These are phyloP conservation scores for Halophytophthora batemanensis DNA, from an alignment of 352 stramenopile species.

Conservation along the genomic window DNA sequence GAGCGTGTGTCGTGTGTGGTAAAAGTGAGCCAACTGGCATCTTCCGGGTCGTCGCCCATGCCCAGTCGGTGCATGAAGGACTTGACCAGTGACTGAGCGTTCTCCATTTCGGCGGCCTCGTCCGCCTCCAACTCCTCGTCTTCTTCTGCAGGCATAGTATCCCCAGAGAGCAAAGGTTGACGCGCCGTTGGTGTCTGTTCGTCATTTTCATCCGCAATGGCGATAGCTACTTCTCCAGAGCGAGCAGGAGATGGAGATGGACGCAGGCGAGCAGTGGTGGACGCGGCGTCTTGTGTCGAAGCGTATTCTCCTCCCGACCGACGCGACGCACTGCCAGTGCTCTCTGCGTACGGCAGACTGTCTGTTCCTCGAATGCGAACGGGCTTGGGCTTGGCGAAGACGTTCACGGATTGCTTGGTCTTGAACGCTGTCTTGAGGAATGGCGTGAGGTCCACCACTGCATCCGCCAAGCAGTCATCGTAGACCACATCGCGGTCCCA, in stretches of 20 bases:
- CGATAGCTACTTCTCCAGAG: constrained; percentile 21
- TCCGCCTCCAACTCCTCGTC: constrained; percentile 24
- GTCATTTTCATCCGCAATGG: constrained; percentile 18
- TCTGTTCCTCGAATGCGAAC: constrained; percentile 39
- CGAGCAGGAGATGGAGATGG: constrained; percentile 6
- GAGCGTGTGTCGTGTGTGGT: constrained; percentile 61
- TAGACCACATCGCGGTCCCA: constrained; percentile 81
- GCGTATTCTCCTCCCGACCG: constrained; percentile 16
- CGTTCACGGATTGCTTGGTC: constrained; percentile 60
- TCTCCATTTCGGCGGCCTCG: constrained; percentile 44
- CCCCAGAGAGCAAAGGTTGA: constrained; percentile 22
- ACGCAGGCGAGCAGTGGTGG: constrained; percentile 16
- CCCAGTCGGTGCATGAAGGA: constrained; percentile 74
- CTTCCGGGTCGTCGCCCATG: constrained; percentile 76
- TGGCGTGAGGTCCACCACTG: constrained; percentile 55
- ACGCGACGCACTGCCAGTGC: constrained; percentile 3
- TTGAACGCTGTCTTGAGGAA: constrained; percentile 75
- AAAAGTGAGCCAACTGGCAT: constrained; percentile 72
- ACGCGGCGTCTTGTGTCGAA: constrained; percentile 23
- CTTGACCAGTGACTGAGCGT: constrained; percentile 62
- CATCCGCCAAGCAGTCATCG: constrained; percentile 76
- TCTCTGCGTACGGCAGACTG: constrained; percentile 27
- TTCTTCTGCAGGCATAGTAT: constrained; percentile 10
- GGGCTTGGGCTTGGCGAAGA: constrained; percentile 72
- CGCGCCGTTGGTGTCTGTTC: constrained; percentile 5